A percentile compares a stretch with the other conserved stretches of the same genome.
Evolutionary conservation across 2,329 filamentous ascomycete genomes (phyloP).

Genomic region (Diplodia seriata): DNA sequence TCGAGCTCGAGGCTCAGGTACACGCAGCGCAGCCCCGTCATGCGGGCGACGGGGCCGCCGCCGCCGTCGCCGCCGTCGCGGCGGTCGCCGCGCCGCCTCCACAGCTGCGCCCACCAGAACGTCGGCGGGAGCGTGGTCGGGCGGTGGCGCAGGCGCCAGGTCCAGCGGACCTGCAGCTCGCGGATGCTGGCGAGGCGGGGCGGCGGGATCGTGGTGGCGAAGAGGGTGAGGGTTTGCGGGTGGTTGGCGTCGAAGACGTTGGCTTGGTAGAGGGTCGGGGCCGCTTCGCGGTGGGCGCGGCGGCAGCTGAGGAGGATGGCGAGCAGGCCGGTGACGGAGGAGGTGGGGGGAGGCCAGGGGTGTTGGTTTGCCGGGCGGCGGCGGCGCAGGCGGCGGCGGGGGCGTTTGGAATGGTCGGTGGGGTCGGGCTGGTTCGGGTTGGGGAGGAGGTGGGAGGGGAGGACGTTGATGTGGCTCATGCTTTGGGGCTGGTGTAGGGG

Average conservation of each 20-base stretch:
- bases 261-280: neutral
- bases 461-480: no score
- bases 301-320: conserved; percentile 10
- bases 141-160: neutral
- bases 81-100: no score
- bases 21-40: neutral
- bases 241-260: conserved; percentile 22
- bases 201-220: neutral
- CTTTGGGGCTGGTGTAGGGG: neutral
- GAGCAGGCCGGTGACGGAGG: neutral
- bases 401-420: neutral
- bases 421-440: neutral
- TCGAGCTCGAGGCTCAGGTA: neutral
- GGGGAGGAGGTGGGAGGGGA: neutral
- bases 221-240: conserved; percentile 5
- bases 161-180: conserved; percentile 1
- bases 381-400: neutral
- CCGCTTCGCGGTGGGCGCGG: conserved; percentile 5
- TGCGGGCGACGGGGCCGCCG: neutral
- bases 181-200: neutral
- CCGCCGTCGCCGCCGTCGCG: no score
- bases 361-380: neutral
- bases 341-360: no score
- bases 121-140: neutral
- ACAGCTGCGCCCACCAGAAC: neutral